phyloP scores from a whole-genome alignment of 805 yeast species.

The Vanderwaltozyma verrucispora region DNA sequence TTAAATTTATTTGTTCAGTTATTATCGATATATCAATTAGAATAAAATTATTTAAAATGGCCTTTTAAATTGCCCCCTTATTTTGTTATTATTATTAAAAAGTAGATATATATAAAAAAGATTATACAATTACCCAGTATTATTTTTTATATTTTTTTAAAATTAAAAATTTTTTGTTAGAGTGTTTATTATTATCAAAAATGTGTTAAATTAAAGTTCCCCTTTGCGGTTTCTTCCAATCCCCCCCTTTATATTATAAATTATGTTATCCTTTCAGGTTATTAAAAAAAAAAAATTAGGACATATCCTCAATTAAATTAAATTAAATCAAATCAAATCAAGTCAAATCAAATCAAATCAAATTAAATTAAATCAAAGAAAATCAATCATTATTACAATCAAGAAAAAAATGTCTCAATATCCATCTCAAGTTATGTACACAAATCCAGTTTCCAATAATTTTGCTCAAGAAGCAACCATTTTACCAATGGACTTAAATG shows the following conservation, averaged over 20 bases:
- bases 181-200: conserved; percentile 2
- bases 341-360: neutral
- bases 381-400: conserved; percentile 1
- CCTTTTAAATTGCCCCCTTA: conserved; percentile 14
- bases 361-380: conserved; percentile 2
- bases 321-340: neutral
- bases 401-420: conserved; percentile 10
- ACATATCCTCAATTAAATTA: neutral
- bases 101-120: neutral
- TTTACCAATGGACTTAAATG: conserved; percentile 1
- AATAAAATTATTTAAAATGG: conserved; percentile 10
- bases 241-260: neutral
- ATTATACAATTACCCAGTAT: no score
- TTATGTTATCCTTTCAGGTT: neutral
- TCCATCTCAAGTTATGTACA: conserved; percentile 2
- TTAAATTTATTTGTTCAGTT: neutral
- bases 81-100: conserved; percentile 1
- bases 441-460: conserved; percentile 1
- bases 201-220: neutral
- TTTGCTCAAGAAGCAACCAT: conserved; percentile 1
- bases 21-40: conserved; percentile 1
- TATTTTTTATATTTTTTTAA: no score
- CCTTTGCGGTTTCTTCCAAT: conserved; percentile 1
- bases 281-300: neutral
- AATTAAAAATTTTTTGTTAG: neutral